phyloP scores from a whole-genome alignment of 2,329 filamentous ascomycete genomes.

The Magnaporthiopsis incrustans region DNA sequence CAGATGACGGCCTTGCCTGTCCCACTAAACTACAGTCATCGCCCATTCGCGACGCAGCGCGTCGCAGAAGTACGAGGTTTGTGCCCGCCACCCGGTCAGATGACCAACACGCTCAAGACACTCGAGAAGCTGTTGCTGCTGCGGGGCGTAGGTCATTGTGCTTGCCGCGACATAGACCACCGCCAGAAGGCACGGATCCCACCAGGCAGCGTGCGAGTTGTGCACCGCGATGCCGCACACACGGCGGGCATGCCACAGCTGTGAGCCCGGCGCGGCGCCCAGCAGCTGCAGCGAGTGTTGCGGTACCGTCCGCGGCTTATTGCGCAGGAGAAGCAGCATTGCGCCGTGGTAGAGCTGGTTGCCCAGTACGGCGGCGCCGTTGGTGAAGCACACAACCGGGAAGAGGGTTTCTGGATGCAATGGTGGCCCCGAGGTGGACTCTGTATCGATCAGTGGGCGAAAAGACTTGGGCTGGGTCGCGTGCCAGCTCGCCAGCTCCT shows the following conservation, averaged over 20 bases:
- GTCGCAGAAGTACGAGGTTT: not conserved
- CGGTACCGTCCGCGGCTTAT: slow-evolving; percentile 36
- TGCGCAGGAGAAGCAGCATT: slow-evolving; percentile 42
- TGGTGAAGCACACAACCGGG: slow-evolving; percentile 30
- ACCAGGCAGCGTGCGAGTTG: slow-evolving; percentile 34
- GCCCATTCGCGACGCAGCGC: not conserved
- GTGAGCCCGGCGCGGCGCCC: slow-evolving; percentile 25
- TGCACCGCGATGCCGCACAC: slow-evolving; percentile 41
- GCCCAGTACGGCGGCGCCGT: slow-evolving; percentile 31
- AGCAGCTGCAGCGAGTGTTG: slow-evolving; percentile 15
- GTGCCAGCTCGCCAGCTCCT: not conserved
- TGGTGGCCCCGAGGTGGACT: slow-evolving; percentile 1
- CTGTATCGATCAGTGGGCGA: slow-evolving; percentile 1
- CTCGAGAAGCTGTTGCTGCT: slow-evolving; percentile 33
- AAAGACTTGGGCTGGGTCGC: slow-evolving; percentile 1
- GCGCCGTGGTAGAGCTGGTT: slow-evolving; percentile 51
- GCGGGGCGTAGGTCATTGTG: slow-evolving; percentile 38
- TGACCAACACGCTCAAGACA: slow-evolving; percentile 29
- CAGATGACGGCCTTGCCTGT: not conserved
- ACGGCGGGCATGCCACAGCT: slow-evolving; percentile 39
- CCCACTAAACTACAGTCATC: not conserved
- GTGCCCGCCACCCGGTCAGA: slow-evolving; percentile 12
- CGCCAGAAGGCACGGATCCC: slow-evolving; percentile 40
- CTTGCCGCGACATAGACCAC: slow-evolving; percentile 36
- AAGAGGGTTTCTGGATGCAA: slow-evolving; percentile 22